These are phyloP conservation scores for Papiliotrema fonsecae DNA, from an alignment of 1,284 basidiomycete genomes.

Conservation along the genomic window DNA sequence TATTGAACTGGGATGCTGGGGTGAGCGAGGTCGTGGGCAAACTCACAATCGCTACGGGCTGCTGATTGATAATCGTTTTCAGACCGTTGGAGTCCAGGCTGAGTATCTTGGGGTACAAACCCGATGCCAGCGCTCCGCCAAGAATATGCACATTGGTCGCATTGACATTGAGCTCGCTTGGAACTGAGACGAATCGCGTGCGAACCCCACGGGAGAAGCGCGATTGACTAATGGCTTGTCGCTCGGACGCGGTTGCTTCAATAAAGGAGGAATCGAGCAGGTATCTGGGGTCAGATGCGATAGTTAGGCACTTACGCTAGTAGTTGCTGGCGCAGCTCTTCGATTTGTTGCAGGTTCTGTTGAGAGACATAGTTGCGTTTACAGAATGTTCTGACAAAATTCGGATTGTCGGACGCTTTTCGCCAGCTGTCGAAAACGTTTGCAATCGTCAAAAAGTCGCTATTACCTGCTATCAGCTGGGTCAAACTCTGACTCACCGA, in stretches of 20 bases:
- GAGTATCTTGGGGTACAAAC: conserved; percentile 89
- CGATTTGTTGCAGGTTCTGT: conserved; percentile 92
- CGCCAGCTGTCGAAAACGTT: conserved; percentile 89
- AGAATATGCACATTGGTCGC: conserved; percentile 60
- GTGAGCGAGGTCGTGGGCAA: not conserved
- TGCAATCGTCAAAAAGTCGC: conserved; percentile 93
- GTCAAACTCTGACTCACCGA: conserved; percentile 53
- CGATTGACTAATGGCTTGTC: conserved; percentile 60
- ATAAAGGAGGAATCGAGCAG: conserved; percentile 86
- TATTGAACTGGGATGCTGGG: conserved; percentile 85
- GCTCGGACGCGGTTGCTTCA: conserved; percentile 60
- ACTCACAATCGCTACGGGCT: conserved; percentile 54
- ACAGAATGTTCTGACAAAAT: conserved; percentile 69
- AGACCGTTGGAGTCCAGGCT: conserved; percentile 64
- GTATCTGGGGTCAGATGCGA: conserved; percentile 36
- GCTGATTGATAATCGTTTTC: conserved; percentile 83
- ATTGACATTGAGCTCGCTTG: conserved; percentile 67
- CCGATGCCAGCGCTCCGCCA: conserved; percentile 77
- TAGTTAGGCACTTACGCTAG: conserved; percentile 56
- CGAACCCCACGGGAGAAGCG: conserved; percentile 66
- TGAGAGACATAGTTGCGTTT: conserved; percentile 78
- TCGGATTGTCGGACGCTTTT: conserved; percentile 62
- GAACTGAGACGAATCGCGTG: conserved; percentile 71
- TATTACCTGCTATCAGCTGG: conserved; percentile 63
- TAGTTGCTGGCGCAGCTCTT: conserved; percentile 92